Conservation (phyloP, 345 rosid genomes). For the Acer saccharum region DNA sequence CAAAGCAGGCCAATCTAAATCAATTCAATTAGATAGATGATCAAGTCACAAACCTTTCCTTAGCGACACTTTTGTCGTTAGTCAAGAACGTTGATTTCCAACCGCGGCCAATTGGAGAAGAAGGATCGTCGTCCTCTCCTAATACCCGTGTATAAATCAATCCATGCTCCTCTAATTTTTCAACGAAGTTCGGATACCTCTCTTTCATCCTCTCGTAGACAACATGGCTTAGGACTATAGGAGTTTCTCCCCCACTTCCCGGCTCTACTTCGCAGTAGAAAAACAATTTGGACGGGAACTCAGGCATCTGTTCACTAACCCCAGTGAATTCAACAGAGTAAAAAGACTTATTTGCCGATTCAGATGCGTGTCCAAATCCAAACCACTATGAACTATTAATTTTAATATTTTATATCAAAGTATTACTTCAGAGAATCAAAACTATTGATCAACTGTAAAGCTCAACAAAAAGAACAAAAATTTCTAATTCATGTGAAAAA, state of each 20-base stretch:
- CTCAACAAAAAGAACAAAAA: neutral
- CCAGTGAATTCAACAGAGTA: neutral
- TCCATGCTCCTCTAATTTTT: conserved; percentile 66
- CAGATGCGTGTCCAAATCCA: neutral
- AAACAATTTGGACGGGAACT: conserved; percentile 87
- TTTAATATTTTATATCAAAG: neutral
- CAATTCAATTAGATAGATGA: neutral
- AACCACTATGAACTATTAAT: neutral
- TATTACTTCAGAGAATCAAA: neutral
- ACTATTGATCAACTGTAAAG: neutral
- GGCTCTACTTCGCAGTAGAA: conserved; percentile 93
- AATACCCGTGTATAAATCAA: conserved; percentile 66
- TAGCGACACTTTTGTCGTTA: conserved; percentile 64
- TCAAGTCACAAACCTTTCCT: conserved; percentile 52
- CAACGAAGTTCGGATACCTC: conserved; percentile 68
- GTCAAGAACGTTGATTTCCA: conserved; percentile 96
- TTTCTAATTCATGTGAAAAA: neutral
- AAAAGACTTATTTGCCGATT: neutral
- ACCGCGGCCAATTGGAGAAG: conserved; percentile 90
- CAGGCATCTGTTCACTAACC: conserved; percentile 58
- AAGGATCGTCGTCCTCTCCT: conserved; percentile 78
- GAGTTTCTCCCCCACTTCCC: conserved; percentile 87
- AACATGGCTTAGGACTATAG: conserved; percentile 80
- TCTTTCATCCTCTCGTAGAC: conserved; percentile 78
- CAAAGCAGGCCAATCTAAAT: neutral